phyloP scores from a whole-genome alignment of 2,329 filamentous ascomycete species.

The Aspergillus novoparasiticus region DNA sequence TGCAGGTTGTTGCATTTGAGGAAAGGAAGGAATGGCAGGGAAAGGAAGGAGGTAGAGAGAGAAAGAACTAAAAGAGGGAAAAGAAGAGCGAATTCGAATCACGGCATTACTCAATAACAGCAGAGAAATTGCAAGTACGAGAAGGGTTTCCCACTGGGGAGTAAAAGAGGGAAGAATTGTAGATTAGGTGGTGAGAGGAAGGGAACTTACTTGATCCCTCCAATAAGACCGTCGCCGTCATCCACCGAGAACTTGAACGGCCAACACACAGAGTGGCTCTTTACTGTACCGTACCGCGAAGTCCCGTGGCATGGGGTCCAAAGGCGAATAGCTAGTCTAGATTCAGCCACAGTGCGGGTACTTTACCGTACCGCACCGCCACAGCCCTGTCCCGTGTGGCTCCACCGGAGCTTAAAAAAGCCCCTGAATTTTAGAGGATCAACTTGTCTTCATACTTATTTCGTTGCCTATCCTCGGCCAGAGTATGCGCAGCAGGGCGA shows the following conservation, averaged over 20 bases:
- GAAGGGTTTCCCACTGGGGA: background rate
- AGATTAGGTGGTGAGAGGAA: constrained; percentile 5
- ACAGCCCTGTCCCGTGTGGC: constrained; percentile 17
- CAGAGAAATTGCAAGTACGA: background rate
- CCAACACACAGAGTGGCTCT: background rate
- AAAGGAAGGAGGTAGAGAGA: constrained; percentile 11
- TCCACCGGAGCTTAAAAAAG: constrained; percentile 25
- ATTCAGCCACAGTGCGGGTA: constrained; percentile 4
- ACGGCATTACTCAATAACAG: constrained; percentile 18
- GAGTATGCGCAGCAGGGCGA: background rate
- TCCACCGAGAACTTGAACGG: background rate
- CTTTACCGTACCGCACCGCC: constrained; percentile 23
- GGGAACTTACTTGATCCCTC: background rate
- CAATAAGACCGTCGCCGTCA: constrained; percentile 2
- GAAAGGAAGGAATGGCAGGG: constrained; percentile 5
- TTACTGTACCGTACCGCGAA: constrained; percentile 8
- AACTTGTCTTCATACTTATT: constrained; percentile 1
- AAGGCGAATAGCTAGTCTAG: background rate
- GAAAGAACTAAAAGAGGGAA: constrained; percentile 12
- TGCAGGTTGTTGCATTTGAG: constrained; percentile 11
- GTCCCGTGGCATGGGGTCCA: background rate
- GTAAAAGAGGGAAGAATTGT: constrained; percentile 1
- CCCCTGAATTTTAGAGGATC: constrained; percentile 20
- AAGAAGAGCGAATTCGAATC: constrained; percentile 13
- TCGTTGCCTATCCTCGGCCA: background rate